Percentiles rank a stretch among this genome's conserved stretches.
phyloP scores from a whole-genome alignment of 2,329 filamentous ascomycete species.

The Ophiostoma fasciatum region DNA sequence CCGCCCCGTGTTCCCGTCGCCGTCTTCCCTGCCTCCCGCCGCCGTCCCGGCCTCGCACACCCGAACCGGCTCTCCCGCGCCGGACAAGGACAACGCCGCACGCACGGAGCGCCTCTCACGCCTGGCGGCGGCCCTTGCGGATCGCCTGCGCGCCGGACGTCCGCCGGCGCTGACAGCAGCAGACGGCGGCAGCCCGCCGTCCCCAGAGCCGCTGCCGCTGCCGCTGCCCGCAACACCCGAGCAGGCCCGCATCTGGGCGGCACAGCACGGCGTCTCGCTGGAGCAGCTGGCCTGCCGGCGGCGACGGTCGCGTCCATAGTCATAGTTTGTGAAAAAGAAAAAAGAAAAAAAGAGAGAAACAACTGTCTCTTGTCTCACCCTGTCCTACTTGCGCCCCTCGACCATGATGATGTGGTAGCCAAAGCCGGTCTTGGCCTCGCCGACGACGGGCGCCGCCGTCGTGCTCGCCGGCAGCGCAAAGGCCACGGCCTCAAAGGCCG shows the following conservation, averaged over 20 bases:
- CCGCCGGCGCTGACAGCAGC: too few relatives aligned
- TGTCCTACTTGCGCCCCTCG: constrained; percentile 36
- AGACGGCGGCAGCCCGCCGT: too few relatives aligned
- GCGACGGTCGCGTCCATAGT: too few relatives aligned
- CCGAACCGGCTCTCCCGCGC: too few relatives aligned
- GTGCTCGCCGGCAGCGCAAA: constrained; percentile 54
- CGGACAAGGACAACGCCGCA: too few relatives aligned
- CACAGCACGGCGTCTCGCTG: background rate
- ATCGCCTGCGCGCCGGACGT: too few relatives aligned
- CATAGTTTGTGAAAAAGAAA: background rate
- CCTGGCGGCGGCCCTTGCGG: too few relatives aligned
- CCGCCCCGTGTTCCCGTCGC: too few relatives aligned
- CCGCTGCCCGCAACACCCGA: background rate
- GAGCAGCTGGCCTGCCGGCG: background rate
- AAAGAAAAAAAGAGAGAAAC: background rate
- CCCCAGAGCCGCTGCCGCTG: too few relatives aligned
- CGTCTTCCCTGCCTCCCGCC: too few relatives aligned
- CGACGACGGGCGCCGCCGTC: constrained; percentile 47
- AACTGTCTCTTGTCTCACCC: background rate
- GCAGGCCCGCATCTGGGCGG: background rate
- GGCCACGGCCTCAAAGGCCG: constrained; percentile 58
- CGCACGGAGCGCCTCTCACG: too few relatives aligned
- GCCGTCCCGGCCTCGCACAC: too few relatives aligned
- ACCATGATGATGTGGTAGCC: constrained; percentile 77
- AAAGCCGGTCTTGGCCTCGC: constrained; percentile 57